A percentile compares a stretch with the other conserved stretches of the same genome.
Conservation (phyloP, 1,284 basidiomycete species). For the Rhodotorula sp. region DNA sequence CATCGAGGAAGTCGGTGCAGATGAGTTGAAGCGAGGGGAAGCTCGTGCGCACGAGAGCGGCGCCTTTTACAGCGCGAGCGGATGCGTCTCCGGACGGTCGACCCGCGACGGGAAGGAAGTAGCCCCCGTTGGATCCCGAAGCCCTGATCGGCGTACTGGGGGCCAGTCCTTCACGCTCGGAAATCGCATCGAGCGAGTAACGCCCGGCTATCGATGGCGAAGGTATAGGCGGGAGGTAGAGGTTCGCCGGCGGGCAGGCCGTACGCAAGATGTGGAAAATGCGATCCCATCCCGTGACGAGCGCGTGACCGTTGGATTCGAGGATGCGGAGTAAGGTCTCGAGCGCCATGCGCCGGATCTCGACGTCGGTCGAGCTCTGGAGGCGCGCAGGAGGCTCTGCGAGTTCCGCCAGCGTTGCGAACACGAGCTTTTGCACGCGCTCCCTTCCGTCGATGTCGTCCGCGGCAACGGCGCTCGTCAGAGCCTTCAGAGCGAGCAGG, state of each 20-base stretch:
- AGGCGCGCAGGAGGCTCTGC: constrained; percentile 59
- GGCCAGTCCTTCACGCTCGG: constrained; percentile 16
- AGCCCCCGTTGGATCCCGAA: neutral
- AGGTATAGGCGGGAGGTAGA: constrained; percentile 64
- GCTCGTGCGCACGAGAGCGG: constrained; percentile 72
- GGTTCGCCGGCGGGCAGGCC: constrained; percentile 69
- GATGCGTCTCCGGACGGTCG: neutral
- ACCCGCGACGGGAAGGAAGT: constrained; percentile 2
- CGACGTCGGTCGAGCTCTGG: constrained; percentile 53
- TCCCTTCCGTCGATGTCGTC: constrained; percentile 55
- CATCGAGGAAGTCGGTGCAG: constrained; percentile 81
- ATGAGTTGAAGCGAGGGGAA: constrained; percentile 92
- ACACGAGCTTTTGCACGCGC: constrained; percentile 73
- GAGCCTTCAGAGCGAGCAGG: constrained; percentile 63
- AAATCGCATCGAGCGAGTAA: constrained; percentile 31
- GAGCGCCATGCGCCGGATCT: constrained; percentile 80
- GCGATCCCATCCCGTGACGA: constrained; percentile 81
- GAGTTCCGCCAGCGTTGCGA: constrained; percentile 78
- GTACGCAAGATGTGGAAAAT: constrained; percentile 82
- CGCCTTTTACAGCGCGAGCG: constrained; percentile 28
- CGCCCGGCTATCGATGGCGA: constrained; percentile 51
- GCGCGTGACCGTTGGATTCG: constrained; percentile 84
- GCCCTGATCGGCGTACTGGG: constrained; percentile 18
- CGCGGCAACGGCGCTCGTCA: constrained; percentile 12
- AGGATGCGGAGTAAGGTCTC: constrained; percentile 86